phyloP scores from a whole-genome alignment of 2,329 filamentous ascomycete species.

The Grosmannia penicillata region DNA sequence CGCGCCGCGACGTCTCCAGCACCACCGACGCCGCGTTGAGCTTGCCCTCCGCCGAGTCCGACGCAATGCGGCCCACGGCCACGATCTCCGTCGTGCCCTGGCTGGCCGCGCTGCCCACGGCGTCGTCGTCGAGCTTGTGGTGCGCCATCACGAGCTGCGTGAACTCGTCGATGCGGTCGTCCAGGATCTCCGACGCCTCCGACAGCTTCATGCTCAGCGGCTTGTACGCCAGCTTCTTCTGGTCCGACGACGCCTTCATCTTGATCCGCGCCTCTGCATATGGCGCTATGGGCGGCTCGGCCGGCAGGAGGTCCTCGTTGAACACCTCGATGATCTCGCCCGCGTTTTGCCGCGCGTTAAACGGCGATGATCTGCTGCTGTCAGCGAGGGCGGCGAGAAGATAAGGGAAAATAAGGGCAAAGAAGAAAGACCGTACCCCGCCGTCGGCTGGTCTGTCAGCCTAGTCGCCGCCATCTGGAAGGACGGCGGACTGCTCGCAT shows the following conservation, averaged over 20 bases:
- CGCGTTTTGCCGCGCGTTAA: conserved; percentile 61
- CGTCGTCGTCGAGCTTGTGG: conserved; percentile 60
- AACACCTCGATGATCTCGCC: conserved; percentile 74
- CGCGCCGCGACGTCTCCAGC: conserved; percentile 73
- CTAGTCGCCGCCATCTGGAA: conserved; percentile 23
- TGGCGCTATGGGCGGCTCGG: conserved; percentile 56
- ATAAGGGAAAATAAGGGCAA: conserved; percentile 14
- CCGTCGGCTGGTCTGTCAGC: conserved; percentile 24
- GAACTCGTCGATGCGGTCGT: conserved; percentile 91
- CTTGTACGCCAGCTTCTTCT: conserved; percentile 83
- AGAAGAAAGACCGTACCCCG: no score
- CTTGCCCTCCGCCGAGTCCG: conserved; percentile 72
- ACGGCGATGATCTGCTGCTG: conserved; percentile 41
- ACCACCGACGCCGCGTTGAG: conserved; percentile 76
- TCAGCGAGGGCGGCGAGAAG: not conserved
- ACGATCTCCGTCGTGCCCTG: conserved; percentile 79
- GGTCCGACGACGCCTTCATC: conserved; percentile 71
- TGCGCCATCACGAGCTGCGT: conserved; percentile 56
- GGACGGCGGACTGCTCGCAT: conserved; percentile 28
- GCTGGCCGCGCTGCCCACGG: conserved; percentile 74
- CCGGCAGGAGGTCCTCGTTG: conserved; percentile 55
- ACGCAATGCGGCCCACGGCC: conserved; percentile 82
- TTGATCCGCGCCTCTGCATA: conserved; percentile 67
- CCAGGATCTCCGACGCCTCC: conserved; percentile 81
- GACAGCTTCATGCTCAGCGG: conserved; percentile 90